Evolutionary conservation across 2,329 filamentous ascomycete species (phyloP).

Genomic region (Magnaporthiopsis incrustans): DNA sequence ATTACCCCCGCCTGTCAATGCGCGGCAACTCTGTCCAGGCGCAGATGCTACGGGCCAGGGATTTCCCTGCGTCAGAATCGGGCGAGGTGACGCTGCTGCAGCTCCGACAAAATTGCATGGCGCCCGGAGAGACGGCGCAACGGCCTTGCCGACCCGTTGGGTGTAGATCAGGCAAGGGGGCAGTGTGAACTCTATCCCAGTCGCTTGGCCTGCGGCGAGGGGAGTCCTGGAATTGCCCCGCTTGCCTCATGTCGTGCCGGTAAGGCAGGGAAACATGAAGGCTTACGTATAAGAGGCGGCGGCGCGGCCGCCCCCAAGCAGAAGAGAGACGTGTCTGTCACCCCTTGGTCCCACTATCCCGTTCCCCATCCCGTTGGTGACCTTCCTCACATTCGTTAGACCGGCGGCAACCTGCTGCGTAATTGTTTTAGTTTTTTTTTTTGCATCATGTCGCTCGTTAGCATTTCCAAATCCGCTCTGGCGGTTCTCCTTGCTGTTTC

Average conservation of each 20-base stretch:
- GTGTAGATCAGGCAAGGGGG: not conserved
- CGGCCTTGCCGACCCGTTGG: not conserved
- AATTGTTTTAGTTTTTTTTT: not conserved
- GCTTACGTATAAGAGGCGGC: not conserved
- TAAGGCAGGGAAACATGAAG: not conserved
- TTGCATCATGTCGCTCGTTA: slow-evolving; percentile 4
- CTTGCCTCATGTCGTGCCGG: not conserved
- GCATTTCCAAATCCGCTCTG: slow-evolving; percentile 1
- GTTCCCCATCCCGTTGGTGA: not conserved
- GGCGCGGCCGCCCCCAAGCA: not conserved
- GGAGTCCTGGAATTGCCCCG: not conserved
- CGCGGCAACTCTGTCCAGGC: not conserved
- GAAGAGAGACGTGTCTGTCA: not conserved
- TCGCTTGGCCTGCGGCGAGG: no score
- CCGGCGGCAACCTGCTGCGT: not conserved
- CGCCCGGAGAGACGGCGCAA: not conserved
- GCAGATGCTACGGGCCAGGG: not conserved
- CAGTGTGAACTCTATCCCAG: not conserved
- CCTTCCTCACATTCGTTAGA: no score
- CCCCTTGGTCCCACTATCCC: slow-evolving; percentile 1
- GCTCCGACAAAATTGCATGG: not conserved
- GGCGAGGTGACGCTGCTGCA: not conserved
- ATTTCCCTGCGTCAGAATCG: not conserved
- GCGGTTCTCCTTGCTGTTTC: not conserved
- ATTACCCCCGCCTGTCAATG: not conserved